Percentiles rank a stretch among this genome's conserved stretches.
These are phyloP conservation scores for Neonectria magnoliae DNA, from an alignment of 2,329 filamentous ascomycete species.

Conservation along the genomic window DNA sequence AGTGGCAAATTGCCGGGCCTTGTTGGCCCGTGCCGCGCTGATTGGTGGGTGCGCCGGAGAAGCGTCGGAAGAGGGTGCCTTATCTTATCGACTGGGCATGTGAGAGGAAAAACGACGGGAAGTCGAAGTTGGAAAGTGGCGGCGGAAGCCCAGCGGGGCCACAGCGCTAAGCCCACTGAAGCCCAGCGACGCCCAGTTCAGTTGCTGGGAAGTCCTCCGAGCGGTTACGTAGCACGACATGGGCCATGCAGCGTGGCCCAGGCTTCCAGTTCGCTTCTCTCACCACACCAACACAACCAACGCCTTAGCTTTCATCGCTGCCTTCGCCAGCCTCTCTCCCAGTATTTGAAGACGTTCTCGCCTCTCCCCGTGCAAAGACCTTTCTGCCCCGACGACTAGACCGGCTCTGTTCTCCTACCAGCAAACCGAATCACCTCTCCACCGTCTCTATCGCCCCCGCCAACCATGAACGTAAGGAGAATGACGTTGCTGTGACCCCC, in stretches of 20 bases:
- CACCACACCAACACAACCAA: constrained; percentile 29
- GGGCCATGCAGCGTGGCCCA: constrained; percentile 15
- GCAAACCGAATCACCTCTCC: constrained; percentile 5
- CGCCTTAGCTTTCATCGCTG: constrained; percentile 31
- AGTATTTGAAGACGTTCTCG: constrained; percentile 9
- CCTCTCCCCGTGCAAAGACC: not conserved
- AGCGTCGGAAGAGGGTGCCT: constrained; percentile 39
- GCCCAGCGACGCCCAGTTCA: not conserved
- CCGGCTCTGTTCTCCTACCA: not conserved
- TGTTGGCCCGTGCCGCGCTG: constrained; percentile 35
- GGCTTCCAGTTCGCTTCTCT: constrained; percentile 22
- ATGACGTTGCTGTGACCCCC: constrained; percentile 31
- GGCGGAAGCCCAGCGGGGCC: constrained; percentile 1
- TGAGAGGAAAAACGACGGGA: constrained; percentile 6
- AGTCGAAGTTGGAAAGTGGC: constrained; percentile 1
- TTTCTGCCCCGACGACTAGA: not conserved
- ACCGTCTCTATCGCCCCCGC: constrained; percentile 25
- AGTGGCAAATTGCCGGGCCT: constrained; percentile 45
- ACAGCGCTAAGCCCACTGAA: constrained; percentile 18
- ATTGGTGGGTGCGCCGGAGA: constrained; percentile 42
- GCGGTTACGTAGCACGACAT: constrained; percentile 32
- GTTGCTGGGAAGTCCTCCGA: not conserved
- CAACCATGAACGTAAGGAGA: constrained; percentile 43
- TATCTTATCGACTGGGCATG: constrained; percentile 42
- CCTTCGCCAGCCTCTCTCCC: constrained; percentile 26